These are phyloP conservation scores for Pachysandra terminalis DNA, from an alignment of 164 flowering plant species.

Conservation along the genomic window DNA sequence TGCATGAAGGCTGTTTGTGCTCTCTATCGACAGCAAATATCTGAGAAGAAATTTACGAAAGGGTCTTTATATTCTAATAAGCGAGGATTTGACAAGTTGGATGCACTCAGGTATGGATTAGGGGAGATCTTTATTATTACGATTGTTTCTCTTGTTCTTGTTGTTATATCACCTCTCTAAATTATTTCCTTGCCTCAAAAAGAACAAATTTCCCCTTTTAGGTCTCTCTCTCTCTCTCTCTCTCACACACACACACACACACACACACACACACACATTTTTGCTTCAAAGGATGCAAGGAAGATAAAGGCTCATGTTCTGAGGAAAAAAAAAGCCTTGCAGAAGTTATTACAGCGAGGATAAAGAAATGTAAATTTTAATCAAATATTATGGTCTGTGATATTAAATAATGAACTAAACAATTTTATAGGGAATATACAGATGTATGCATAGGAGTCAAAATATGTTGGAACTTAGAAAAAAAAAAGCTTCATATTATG, in stretches of 20 bases:
- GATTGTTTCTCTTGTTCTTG: background rate
- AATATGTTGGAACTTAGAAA: background rate
- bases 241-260: too few species aligned
- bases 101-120: slow-evolving; percentile 49
- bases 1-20: slow-evolving; percentile 88
- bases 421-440: too few species aligned
- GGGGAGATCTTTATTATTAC: background rate
- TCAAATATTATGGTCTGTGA: background rate
- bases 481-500: too few species aligned
- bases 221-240: too few species aligned
- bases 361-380: background rate
- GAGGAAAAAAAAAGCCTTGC: too few species aligned
- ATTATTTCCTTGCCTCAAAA: too few species aligned
- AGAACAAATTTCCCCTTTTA: too few species aligned
- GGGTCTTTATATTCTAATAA: slow-evolving; percentile 25
- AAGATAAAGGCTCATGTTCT: too few species aligned
- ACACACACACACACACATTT: too few species aligned
- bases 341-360: background rate
- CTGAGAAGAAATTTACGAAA: slow-evolving; percentile 35
- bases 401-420: background rate
- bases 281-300: too few species aligned
- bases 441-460: too few species aligned
- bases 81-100: slow-evolving; percentile 57
- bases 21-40: slow-evolving; percentile 62
- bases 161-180: background rate